These are phyloP conservation scores for Phytophthora kernoviae DNA, from an alignment of 352 stramenopile species.

Conservation along the genomic window DNA sequence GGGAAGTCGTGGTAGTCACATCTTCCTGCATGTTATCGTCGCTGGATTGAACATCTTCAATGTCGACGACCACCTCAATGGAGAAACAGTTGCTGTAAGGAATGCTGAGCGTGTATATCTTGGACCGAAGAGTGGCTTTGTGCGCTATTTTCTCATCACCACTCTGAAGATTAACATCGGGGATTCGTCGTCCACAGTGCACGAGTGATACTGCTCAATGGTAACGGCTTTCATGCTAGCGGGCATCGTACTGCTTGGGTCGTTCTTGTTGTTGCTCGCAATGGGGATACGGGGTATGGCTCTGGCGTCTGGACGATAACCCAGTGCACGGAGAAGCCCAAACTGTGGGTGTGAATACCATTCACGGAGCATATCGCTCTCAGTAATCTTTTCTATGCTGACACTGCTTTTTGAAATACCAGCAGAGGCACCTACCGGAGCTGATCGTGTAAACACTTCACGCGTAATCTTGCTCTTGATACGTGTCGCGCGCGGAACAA, in stretches of 20 bases:
- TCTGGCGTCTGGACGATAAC: constrained; percentile 40
- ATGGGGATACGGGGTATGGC: constrained; percentile 2
- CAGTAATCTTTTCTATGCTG: constrained; percentile 8
- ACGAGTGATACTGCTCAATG: constrained; percentile 69
- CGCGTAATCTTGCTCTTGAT: constrained; percentile 23
- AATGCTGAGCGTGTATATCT: constrained; percentile 70
- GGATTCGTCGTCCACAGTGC: constrained; percentile 32
- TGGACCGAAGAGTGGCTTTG: constrained; percentile 51
- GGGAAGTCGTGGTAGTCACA: not conserved
- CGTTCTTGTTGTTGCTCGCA: constrained; percentile 8
- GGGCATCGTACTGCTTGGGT: constrained; percentile 1
- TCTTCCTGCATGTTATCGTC: constrained; percentile 2
- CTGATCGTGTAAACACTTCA: constrained; percentile 11
- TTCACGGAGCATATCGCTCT: constrained; percentile 35
- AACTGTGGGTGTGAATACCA: constrained; percentile 62
- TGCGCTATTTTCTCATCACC: constrained; percentile 26
- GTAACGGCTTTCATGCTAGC: constrained; percentile 42
- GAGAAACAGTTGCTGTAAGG: constrained; percentile 73
- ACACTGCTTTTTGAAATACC: not conserved
- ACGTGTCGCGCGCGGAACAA: constrained; percentile 41
- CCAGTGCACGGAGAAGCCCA: constrained; percentile 57
- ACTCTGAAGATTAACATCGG: constrained; percentile 11
- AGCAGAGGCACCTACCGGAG: constrained; percentile 18
- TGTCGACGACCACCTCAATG: constrained; percentile 59
- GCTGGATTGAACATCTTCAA: constrained; percentile 31